Conservation (phyloP, 2,329 filamentous ascomycete genomes). For the Daldinia eschscholtzii region DNA sequence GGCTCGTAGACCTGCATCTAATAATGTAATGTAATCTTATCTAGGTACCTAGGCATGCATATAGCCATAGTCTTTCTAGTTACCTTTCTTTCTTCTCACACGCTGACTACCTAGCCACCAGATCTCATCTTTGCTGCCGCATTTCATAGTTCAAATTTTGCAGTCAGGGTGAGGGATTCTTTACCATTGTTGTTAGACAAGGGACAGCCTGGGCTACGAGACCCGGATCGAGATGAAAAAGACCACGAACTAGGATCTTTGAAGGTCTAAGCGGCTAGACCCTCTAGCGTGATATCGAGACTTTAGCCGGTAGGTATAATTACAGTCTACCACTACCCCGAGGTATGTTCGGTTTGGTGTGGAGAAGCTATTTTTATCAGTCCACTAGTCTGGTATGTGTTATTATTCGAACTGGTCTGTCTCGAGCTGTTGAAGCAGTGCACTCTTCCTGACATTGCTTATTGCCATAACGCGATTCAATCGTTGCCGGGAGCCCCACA, state of each 20-base stretch:
- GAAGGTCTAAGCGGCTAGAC: slow-evolving; percentile 27
- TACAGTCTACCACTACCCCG: slow-evolving; percentile 22
- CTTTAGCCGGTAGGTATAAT: slow-evolving; percentile 36
- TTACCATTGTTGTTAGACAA: neutral
- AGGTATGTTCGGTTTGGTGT: slow-evolving; percentile 7
- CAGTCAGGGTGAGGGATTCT: neutral
- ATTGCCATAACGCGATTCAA: too few species aligned
- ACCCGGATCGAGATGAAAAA: slow-evolving; percentile 16
- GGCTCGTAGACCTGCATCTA: slow-evolving; percentile 8
- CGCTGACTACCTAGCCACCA: neutral
- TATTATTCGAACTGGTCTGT: neutral
- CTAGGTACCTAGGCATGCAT: neutral
- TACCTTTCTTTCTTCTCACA: neutral
- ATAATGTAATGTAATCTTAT: neutral
- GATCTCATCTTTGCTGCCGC: too few species aligned
- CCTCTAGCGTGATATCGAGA: slow-evolving; percentile 34
- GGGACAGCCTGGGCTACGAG: neutral
- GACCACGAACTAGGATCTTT: slow-evolving; percentile 5
- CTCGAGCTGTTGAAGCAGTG: neutral
- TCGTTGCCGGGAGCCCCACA: too few species aligned
- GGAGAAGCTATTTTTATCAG: slow-evolving; percentile 28
- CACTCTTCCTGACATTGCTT: too few species aligned
- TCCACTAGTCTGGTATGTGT: neutral
- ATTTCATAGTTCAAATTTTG: neutral
- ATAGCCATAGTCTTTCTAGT: neutral